These are phyloP conservation scores for Psidium friedrichsthalianum DNA, from an alignment of 345 rosid genomes.

Conservation along the genomic window DNA sequence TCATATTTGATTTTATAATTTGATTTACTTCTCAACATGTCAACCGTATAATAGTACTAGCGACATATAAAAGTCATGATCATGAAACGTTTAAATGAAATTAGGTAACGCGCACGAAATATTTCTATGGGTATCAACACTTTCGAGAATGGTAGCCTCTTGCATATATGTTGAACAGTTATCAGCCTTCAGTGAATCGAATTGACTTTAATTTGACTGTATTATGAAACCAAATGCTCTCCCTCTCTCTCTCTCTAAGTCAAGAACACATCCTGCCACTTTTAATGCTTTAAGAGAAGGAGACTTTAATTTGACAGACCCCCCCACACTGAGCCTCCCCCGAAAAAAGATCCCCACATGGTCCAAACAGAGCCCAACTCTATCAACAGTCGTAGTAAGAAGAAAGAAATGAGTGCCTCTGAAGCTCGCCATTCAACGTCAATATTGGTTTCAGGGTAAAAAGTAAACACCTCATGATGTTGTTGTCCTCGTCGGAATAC, in stretches of 20 bases:
- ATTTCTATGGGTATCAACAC: neutral
- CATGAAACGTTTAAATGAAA: neutral
- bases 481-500: neutral
- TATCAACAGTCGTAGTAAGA: neutral
- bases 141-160: neutral
- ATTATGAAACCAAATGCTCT: neutral
- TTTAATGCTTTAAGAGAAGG: neutral
- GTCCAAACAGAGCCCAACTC: neutral
- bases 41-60: neutral
- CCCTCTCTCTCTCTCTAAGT: neutral
- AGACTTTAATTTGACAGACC: neutral
- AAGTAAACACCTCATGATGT: neutral
- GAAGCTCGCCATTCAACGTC: neutral
- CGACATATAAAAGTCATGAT: neutral
- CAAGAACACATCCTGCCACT: neutral
- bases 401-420: neutral
- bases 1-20: neutral
- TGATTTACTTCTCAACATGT: neutral
- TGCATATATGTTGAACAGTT: neutral
- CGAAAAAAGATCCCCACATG: neutral
- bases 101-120: neutral
- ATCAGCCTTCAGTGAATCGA: neutral
- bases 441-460: neutral
- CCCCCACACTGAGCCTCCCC: neutral
- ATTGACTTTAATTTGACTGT: neutral